phyloP scores from a whole-genome alignment of 441 rosid species.

The Gossypium aridum region DNA sequence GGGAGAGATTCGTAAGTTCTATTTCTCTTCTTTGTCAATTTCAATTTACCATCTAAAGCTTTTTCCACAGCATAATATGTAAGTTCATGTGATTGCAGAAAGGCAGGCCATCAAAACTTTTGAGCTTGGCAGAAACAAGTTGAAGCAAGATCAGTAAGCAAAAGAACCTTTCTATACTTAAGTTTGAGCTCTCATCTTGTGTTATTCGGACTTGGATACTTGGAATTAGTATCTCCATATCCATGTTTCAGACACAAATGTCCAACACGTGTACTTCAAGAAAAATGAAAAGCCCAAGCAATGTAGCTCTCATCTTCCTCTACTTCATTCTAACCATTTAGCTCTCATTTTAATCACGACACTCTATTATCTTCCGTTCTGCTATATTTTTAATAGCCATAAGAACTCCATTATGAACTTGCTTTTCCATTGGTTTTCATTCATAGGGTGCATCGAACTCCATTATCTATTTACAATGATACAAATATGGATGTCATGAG shows the following conservation, averaged over 20 bases:
- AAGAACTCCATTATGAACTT: neutral
- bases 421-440: neutral
- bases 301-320: neutral
- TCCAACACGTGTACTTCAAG: neutral
- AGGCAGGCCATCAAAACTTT: slow-evolving; percentile 34
- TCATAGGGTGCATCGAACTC: slow-evolving; percentile 23
- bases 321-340: neutral
- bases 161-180: neutral
- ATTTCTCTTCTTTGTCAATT: slow-evolving; percentile 1
- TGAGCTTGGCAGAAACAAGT: slow-evolving; percentile 32
- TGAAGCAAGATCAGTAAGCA: slow-evolving; percentile 52
- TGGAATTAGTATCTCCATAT: neutral
- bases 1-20: slow-evolving; percentile 50
- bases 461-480: slow-evolving; percentile 59
- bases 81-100: slow-evolving; percentile 28
- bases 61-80: slow-evolving; percentile 1
- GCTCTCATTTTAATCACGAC: neutral
- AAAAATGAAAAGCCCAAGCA: neutral
- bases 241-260: neutral
- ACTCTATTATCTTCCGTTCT: neutral
- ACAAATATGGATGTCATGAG: slow-evolving; percentile 25
- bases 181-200: neutral
- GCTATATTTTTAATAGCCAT: neutral
- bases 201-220: neutral
- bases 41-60: neutral